Percentiles rank a stretch among this genome's conserved stretches.
Conservation (phyloP, 495 filamentous ascomycete species). For the Evernia prunastri region DNA sequence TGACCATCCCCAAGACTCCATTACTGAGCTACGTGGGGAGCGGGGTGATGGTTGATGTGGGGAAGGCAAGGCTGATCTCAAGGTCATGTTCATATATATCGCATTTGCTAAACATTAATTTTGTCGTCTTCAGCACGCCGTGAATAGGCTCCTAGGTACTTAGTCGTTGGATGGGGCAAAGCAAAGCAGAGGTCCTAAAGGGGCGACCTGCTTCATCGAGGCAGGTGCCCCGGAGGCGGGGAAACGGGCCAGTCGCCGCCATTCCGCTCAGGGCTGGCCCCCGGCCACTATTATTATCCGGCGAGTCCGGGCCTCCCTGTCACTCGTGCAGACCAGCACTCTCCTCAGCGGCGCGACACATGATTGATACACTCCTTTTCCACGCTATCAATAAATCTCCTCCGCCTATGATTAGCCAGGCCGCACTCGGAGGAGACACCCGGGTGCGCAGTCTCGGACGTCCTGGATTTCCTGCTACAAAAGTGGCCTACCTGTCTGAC, state of each 20-base stretch:
- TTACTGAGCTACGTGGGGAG: neutral
- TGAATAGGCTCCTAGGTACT: too few relatives aligned
- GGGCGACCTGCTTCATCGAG: neutral
- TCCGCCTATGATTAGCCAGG: too few relatives aligned
- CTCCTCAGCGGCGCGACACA: too few relatives aligned
- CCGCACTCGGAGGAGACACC: too few relatives aligned
- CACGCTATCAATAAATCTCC: too few relatives aligned
- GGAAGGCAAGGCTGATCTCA: neutral
- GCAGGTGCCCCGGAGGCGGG: too few relatives aligned
- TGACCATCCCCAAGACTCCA: neutral
- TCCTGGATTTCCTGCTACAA: neutral
- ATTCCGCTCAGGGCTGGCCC: too few relatives aligned
- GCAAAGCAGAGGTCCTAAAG: neutral
- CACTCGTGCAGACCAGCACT: too few relatives aligned
- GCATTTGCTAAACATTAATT: neutral
- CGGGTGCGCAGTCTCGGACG: too few relatives aligned
- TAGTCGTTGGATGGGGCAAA: neutral
- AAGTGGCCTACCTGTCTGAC: neutral
- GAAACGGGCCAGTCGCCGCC: neutral
- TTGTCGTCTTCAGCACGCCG: neutral
- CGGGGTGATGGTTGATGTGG: conserved; percentile 2
- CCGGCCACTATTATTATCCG: too few relatives aligned
- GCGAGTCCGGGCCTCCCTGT: too few relatives aligned
- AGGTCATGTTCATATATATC: neutral
- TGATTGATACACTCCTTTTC: too few relatives aligned